These are phyloP conservation scores for Diaporthe caulivora DNA, from an alignment of 2,329 filamentous ascomycete species.

Conservation along the genomic window DNA sequence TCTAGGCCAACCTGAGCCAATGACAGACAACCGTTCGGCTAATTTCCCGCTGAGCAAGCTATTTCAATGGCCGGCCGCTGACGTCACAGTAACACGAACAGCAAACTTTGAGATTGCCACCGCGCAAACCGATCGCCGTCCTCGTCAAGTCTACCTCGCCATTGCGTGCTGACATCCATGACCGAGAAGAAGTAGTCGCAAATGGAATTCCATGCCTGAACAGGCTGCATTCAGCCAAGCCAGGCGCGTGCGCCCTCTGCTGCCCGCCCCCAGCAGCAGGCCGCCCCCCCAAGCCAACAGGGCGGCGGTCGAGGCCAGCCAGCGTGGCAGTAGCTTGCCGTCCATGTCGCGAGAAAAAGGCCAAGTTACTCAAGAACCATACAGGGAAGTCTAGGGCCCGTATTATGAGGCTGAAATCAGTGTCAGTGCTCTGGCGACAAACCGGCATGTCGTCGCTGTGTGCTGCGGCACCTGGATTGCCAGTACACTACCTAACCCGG, in stretches of 20 bases:
- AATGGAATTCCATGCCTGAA: neutral
- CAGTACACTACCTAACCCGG: neutral
- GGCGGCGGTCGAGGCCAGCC: neutral
- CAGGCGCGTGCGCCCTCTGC: neutral
- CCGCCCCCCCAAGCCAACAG: neutral
- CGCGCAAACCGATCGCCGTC: neutral
- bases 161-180: too few species aligned
- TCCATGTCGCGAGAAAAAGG: neutral
- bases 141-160: neutral
- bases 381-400: neutral
- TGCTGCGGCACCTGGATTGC: neutral
- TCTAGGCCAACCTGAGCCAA: too few species aligned
- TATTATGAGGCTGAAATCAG: neutral
- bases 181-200: neutral
- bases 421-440: conserved; percentile 1
- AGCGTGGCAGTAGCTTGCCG: neutral
- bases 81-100: neutral
- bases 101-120: too few species aligned
- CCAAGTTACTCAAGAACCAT: neutral
- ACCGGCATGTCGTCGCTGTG: conserved; percentile 1
- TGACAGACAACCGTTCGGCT: too few species aligned
- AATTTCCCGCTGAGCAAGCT: too few species aligned
- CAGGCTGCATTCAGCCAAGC: neutral
- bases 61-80: too few species aligned
- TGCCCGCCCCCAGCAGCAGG: neutral